These are phyloP conservation scores for Curvularia eragrostidis DNA, from an alignment of 2,329 filamentous ascomycete genomes.

Conservation along the genomic window DNA sequence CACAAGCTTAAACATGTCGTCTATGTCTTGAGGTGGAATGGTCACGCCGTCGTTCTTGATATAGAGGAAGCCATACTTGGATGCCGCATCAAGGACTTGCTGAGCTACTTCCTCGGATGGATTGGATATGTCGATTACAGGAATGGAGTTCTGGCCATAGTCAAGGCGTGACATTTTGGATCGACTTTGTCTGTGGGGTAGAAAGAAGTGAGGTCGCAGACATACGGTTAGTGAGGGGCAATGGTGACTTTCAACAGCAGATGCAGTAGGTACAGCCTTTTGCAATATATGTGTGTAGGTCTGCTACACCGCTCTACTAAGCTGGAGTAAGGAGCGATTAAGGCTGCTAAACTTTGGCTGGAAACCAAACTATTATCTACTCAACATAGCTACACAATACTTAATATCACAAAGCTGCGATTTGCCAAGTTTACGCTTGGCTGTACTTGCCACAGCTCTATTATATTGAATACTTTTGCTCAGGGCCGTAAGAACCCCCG, in stretches of 20 bases:
- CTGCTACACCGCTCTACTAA: no score
- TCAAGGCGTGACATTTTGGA: conserved; percentile 26
- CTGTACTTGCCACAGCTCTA: no score
- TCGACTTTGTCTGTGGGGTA: not conserved
- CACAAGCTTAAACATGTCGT: conserved; percentile 77
- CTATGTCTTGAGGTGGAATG: conserved; percentile 70
- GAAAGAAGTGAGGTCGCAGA: not conserved
- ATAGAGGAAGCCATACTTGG: conserved; percentile 87
- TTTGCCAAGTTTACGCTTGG: no score
- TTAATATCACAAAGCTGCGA: no score
- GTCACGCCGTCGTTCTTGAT: conserved; percentile 76
- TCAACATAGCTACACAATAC: no score
- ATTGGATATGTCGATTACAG: conserved; percentile 80
- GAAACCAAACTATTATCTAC: no score
- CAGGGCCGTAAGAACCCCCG: no score
- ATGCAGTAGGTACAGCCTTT: not conserved
- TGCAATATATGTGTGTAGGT: no score
- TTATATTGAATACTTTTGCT: no score
- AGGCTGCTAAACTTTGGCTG: no score
- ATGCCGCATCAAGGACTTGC: conserved; percentile 77
- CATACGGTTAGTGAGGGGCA: conserved; percentile 13
- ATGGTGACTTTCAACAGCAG: not conserved
- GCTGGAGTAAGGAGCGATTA: no score
- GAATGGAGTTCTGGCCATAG: conserved; percentile 59
- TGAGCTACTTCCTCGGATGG: conserved; percentile 66